These are phyloP conservation scores for Pyrenophora teres DNA, from an alignment of 2,329 filamentous ascomycete species.

Conservation along the genomic window DNA sequence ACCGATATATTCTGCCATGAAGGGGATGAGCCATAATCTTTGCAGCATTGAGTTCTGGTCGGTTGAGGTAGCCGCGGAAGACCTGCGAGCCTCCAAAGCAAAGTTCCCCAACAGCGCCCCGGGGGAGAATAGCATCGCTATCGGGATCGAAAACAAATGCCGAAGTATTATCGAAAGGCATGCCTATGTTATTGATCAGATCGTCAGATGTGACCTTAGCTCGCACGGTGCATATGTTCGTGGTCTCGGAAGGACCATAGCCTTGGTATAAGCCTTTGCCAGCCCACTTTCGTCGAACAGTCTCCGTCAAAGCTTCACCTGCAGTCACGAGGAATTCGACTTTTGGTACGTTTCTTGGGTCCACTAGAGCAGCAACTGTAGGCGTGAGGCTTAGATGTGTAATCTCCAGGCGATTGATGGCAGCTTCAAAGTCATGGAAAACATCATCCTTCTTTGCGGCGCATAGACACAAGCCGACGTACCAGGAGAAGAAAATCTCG, in stretches of 20 bases:
- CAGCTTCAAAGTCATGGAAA: conserved; percentile 71
- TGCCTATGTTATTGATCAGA: conserved; percentile 75
- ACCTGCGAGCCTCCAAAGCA: conserved; percentile 88
- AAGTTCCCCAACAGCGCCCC: conserved; percentile 78
- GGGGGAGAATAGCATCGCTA: conserved; percentile 57
- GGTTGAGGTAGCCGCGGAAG: conserved; percentile 71
- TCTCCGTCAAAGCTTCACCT: conserved; percentile 77
- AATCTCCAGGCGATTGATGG: conserved; percentile 66
- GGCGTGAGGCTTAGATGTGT: conserved; percentile 87
- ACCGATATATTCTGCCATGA: conserved; percentile 78
- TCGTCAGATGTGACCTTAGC: conserved; percentile 62
- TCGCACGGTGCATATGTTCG: conserved; percentile 82
- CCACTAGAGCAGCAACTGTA: conserved; percentile 77
- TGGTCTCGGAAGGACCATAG: conserved; percentile 85
- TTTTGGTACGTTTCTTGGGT: conserved; percentile 68
- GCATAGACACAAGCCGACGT: conserved; percentile 76
- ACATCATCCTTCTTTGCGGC: conserved; percentile 74
- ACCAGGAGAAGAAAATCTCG: conserved; percentile 87
- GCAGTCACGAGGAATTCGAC: conserved; percentile 80
- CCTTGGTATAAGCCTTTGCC: conserved; percentile 70
- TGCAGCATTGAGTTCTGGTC: conserved; percentile 63
- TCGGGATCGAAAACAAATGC: conserved; percentile 63
- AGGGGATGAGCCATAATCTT: conserved; percentile 72
- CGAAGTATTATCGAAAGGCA: conserved; percentile 75
- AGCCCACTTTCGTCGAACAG: conserved; percentile 72